Evolutionary conservation across 106 monocot species (phyloP).

Genomic region (Xerophyta viscosa): DNA sequence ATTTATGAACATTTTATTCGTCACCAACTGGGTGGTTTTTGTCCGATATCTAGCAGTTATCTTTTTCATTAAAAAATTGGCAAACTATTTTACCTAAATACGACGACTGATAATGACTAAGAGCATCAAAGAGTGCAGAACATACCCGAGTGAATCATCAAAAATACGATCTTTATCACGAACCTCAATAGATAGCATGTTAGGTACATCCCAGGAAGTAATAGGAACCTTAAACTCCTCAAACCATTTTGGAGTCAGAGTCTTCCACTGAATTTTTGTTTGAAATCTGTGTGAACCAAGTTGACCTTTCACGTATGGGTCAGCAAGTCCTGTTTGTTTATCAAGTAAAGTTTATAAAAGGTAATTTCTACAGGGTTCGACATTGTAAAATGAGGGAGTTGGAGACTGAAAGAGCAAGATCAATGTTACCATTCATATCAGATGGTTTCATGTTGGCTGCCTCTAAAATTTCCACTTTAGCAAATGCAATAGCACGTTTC

Average conservation of each 20-base stretch:
- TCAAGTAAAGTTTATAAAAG: neutral
- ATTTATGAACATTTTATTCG: no score
- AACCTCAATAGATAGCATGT: conserved; percentile 55
- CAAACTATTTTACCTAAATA: neutral
- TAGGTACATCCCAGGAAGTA: conserved; percentile 72
- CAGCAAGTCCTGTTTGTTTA: conserved; percentile 53
- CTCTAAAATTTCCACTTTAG: conserved; percentile 79
- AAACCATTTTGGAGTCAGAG: conserved; percentile 71
- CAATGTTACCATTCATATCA: conserved; percentile 50
- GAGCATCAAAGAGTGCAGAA: neutral
- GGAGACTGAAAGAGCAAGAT: neutral
- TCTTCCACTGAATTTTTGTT: conserved; percentile 77
- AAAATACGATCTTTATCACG: conserved; percentile 86
- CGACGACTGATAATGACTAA: neutral
- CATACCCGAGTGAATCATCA: conserved; percentile 80
- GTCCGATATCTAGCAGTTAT: no score
- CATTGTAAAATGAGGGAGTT: neutral
- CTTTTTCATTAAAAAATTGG: neutral
- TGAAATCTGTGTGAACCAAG: conserved; percentile 63
- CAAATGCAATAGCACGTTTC: conserved; percentile 63
- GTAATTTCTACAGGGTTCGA: neutral
- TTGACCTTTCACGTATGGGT: conserved; percentile 86
- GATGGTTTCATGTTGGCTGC: conserved; percentile 88
- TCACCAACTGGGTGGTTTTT: no score
- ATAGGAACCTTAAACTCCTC: conserved; percentile 89